Conservation (phyloP, 768 basidiomycete species). For the Lentinula edodes region DNA sequence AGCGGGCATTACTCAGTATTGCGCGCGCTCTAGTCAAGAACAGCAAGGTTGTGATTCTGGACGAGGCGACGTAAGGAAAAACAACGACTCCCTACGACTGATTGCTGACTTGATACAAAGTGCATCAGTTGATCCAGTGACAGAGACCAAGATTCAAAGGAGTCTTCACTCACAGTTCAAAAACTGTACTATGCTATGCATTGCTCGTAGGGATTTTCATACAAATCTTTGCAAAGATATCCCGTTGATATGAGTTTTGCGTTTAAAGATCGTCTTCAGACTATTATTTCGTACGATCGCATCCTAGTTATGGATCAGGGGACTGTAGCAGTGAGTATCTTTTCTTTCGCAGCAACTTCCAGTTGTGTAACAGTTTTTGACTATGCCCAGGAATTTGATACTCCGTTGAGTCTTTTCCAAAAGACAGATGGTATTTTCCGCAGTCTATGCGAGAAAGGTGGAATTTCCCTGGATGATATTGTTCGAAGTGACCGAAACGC, state of each 20-base stretch:
- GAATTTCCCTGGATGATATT: neutral
- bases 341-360: neutral
- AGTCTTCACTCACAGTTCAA: constrained; percentile 57
- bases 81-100: neutral
- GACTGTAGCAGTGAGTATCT: neutral
- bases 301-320: constrained; percentile 1
- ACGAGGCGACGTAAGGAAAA: constrained; percentile 42
- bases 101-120: neutral
- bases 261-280: neutral
- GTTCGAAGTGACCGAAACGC: neutral
- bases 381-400: neutral
- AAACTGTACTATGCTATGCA: constrained; percentile 56
- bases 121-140: constrained; percentile 57
- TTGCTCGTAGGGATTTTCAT: constrained; percentile 38
- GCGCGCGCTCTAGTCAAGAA: constrained; percentile 65
- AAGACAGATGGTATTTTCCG: neutral
- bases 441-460: neutral
- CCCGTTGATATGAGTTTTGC: neutral
- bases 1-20: constrained; percentile 54
- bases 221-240: neutral
- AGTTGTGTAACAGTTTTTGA: neutral
- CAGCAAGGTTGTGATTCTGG: constrained; percentile 55
- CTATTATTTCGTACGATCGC: constrained; percentile 2
- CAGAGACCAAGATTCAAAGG: constrained; percentile 62
- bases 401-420: neutral